These are phyloP conservation scores for Pythium diclinum DNA, from an alignment of 352 stramenopile genomes.

Conservation along the genomic window DNA sequence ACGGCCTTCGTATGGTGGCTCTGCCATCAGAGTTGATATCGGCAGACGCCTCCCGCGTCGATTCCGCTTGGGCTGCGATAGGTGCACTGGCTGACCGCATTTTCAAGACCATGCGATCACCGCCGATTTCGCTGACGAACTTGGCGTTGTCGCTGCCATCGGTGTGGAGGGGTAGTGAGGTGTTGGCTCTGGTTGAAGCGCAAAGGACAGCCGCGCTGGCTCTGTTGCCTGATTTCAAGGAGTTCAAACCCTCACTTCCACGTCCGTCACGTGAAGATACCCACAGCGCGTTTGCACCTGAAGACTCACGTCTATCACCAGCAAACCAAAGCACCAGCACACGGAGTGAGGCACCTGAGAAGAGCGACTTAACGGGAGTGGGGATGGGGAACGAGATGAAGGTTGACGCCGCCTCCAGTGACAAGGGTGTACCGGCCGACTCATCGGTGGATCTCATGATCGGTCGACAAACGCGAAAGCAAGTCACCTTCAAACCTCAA, in stretches of 20 bases:
- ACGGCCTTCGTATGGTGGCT: conserved; percentile 2
- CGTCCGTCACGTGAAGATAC: not conserved
- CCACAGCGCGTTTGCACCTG: not conserved
- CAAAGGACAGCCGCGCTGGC: not conserved
- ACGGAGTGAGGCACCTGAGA: no score
- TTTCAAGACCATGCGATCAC: not conserved
- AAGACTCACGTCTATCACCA: not conserved
- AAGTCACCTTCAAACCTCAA: conserved; percentile 14
- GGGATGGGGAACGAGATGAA: no score
- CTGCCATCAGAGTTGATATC: conserved; percentile 7
- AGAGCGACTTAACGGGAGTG: no score
- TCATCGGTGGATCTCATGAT: not conserved
- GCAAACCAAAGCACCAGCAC: no score
- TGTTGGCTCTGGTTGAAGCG: not conserved
- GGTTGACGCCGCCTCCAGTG: not conserved
- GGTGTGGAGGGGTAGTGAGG: conserved; percentile 10
- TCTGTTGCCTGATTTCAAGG: not conserved
- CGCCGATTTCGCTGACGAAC: conserved; percentile 16
- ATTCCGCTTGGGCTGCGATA: not conserved
- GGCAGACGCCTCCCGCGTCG: not conserved
- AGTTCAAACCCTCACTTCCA: not conserved
- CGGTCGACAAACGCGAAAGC: not conserved
- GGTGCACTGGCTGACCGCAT: not conserved
- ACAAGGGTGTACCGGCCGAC: not conserved
- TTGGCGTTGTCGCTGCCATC: conserved; percentile 16